These are phyloP conservation scores for Juglanconis sp. DNA, from an alignment of 2,329 filamentous ascomycete species.

Conservation along the genomic window DNA sequence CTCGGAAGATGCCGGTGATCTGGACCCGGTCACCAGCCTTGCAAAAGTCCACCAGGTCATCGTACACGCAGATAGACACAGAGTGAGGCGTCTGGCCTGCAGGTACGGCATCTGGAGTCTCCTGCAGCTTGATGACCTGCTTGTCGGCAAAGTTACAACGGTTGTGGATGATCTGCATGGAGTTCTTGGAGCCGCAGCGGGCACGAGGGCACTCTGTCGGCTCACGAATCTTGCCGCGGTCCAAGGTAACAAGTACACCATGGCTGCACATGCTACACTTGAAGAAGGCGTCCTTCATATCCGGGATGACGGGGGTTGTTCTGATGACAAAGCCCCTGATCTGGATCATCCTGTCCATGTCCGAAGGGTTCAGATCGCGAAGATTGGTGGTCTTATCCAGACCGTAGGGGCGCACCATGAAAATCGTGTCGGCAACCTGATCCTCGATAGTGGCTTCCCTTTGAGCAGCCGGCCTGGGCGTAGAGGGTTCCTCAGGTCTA, in stretches of 20 bases:
- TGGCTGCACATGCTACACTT: constrained; percentile 91
- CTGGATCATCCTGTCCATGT: constrained; percentile 93
- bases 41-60: constrained; percentile 95
- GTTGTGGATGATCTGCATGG: constrained; percentile 98
- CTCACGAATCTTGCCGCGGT: constrained; percentile 93
- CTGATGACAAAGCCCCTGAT: constrained; percentile 96
- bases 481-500: constrained; percentile 50
- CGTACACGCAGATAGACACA: constrained; percentile 92
- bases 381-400: constrained; percentile 85
- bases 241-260: constrained; percentile 84
- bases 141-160: constrained; percentile 93
- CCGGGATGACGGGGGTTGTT: constrained; percentile 91
- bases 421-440: constrained; percentile 76
- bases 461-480: constrained; percentile 41
- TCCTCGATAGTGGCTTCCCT: constrained; percentile 64
- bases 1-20: constrained; percentile 95
- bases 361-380: constrained; percentile 86
- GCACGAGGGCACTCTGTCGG: constrained; percentile 84
- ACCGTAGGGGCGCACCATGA: constrained; percentile 85
- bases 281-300: constrained; percentile 99
- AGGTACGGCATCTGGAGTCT: constrained; percentile 91
- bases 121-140: constrained; percentile 97
- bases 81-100: constrained; percentile 97
- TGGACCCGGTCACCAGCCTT: constrained; percentile 96
- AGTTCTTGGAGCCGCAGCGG: constrained; percentile 81